These are phyloP conservation scores for Cladosporium halotolerans DNA, from an alignment of 2,329 filamentous ascomycete species.

Conservation along the genomic window DNA sequence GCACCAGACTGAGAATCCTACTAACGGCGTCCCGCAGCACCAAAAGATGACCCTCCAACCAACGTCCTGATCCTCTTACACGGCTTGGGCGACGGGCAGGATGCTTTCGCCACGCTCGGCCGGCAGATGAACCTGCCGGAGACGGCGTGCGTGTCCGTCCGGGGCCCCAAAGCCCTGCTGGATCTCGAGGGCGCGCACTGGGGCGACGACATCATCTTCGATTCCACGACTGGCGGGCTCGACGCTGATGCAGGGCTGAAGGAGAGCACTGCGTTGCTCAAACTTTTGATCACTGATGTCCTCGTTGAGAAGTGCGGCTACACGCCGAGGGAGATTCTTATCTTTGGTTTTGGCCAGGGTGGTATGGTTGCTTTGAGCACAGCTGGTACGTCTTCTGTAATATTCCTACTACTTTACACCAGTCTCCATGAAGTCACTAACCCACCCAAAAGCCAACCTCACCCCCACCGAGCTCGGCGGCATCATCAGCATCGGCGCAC, in stretches of 20 bases:
- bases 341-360: slow-evolving; percentile 54
- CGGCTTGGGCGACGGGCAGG: slow-evolving; percentile 71
- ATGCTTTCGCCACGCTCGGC: slow-evolving; percentile 63
- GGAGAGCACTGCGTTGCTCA: slow-evolving; percentile 36
- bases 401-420: too few species aligned
- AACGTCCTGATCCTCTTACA: slow-evolving; percentile 78
- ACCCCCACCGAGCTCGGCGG: slow-evolving; percentile 46
- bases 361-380: slow-evolving; percentile 49
- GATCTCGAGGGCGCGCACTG: slow-evolving; percentile 60
- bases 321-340: slow-evolving; percentile 42
- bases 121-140: slow-evolving; percentile 66
- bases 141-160: slow-evolving; percentile 67
- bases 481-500: slow-evolving; percentile 57
- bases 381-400: slow-evolving; percentile 28
- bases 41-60: slow-evolving; percentile 53
- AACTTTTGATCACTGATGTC: slow-evolving; percentile 37
- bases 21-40: slow-evolving; percentile 25
- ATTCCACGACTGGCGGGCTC: slow-evolving; percentile 45
- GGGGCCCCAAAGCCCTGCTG: slow-evolving; percentile 63
- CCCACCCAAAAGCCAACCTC: too few species aligned
- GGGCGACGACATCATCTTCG: slow-evolving; percentile 54
- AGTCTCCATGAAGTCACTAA: too few species aligned
- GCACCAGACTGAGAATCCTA: not conserved
- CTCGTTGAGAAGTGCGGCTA: slow-evolving; percentile 47
- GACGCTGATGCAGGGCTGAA: slow-evolving; percentile 51